Conservation (phyloP, 805 yeast genomes). For the Helenozyma rhizophorensis region DNA sequence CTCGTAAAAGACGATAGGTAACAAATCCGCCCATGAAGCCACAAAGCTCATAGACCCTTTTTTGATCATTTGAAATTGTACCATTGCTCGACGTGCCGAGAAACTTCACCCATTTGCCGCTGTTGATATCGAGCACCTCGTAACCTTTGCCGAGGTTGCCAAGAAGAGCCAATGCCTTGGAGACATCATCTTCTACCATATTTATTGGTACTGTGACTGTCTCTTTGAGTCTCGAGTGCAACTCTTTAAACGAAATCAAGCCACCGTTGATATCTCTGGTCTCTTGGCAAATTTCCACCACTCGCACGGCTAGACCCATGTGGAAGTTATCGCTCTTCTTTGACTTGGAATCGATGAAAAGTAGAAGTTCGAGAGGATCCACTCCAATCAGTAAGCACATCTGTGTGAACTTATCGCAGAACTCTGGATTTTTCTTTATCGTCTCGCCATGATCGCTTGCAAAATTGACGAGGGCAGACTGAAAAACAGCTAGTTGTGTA, state of each 20-base stretch:
- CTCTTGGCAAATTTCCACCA: conserved; percentile 70
- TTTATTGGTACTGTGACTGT: conserved; percentile 28
- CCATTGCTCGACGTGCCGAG: conserved; percentile 23
- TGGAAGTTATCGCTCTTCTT: conserved; percentile 46
- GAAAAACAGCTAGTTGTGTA: conserved; percentile 74
- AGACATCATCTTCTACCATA: conserved; percentile 48
- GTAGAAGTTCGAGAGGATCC: conserved; percentile 58
- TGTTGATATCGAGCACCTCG: conserved; percentile 49
- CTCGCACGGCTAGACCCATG: conserved; percentile 64
- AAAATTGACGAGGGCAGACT: conserved; percentile 69
- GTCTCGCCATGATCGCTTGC: conserved; percentile 69
- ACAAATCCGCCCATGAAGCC: conserved; percentile 72
- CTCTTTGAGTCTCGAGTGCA: conserved; percentile 25
- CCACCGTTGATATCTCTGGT: conserved; percentile 82
- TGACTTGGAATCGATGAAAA: conserved; percentile 22
- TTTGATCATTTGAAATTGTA: conserved; percentile 53
- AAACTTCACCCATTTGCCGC: conserved; percentile 47
- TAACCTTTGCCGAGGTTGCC: conserved; percentile 66
- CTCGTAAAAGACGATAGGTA: conserved; percentile 56
- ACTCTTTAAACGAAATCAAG: conserved; percentile 53
- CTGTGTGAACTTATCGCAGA: conserved; percentile 66
- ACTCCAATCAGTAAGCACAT: conserved; percentile 80
- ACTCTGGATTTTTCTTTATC: conserved; percentile 57
- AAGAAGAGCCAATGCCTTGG: conserved; percentile 50
- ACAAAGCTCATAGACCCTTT: conserved; percentile 67